phyloP scores from a whole-genome alignment of 139 green algal genomes.

The Spirogloea muscicola region DNA sequence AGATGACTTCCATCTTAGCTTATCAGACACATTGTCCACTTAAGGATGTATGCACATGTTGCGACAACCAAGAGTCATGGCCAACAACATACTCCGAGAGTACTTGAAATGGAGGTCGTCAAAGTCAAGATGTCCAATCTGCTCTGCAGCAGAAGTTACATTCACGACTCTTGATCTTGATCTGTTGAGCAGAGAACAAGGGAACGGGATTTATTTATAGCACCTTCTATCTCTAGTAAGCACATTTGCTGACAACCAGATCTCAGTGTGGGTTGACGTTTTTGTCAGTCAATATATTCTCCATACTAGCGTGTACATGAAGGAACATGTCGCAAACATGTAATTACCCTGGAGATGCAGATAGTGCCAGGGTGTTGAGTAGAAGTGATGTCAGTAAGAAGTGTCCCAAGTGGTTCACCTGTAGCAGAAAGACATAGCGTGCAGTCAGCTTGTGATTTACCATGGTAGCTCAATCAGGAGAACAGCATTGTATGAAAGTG shows the following conservation, averaged over 20 bases:
- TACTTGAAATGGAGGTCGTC: slow-evolving; percentile 17
- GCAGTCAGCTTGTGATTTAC: too few relatives aligned
- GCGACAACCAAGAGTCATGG: background rate
- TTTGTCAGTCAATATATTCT: background rate
- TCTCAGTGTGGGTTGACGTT: background rate
- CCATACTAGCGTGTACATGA: background rate
- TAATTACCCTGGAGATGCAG: slow-evolving; percentile 3
- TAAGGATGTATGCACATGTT: background rate
- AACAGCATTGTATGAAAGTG: too few relatives aligned
- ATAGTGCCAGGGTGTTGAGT: background rate
- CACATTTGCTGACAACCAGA: slow-evolving; percentile 7
- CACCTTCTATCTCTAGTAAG: too few relatives aligned
- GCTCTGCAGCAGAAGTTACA: slow-evolving; percentile 73
- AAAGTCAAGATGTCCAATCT: slow-evolving; percentile 53
- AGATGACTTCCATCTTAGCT: background rate
- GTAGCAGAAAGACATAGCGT: too few relatives aligned
- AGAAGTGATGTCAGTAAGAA: slow-evolving; percentile 3
- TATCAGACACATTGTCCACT: background rate
- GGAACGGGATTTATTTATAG: too few relatives aligned
- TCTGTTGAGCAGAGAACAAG: background rate
- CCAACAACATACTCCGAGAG: background rate
- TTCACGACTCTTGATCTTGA: slow-evolving; percentile 66
- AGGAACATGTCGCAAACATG: background rate
- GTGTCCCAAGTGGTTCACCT: slow-evolving; percentile 29
- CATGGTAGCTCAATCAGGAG: too few relatives aligned